phyloP scores from a whole-genome alignment of 805 yeast species.

The Sugiyamaella qingdaonensis region DNA sequence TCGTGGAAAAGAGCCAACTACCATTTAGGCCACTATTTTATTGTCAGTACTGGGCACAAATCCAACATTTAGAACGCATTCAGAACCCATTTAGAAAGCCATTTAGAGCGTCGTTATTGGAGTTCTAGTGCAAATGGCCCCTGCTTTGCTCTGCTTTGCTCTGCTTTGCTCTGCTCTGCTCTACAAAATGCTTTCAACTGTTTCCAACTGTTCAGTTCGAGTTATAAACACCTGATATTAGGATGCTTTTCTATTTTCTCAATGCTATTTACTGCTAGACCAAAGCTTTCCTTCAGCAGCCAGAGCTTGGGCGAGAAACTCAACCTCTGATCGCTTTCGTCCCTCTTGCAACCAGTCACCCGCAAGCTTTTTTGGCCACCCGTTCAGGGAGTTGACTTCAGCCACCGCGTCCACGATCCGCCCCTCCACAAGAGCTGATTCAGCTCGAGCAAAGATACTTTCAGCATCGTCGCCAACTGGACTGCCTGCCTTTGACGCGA shows the following conservation, averaged over 20 bases:
- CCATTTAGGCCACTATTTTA: no score
- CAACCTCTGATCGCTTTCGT: conserved; percentile 83
- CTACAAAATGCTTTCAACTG: no score
- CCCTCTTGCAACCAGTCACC: conserved; percentile 89
- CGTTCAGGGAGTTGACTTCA: conserved; percentile 83
- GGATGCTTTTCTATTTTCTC: neutral
- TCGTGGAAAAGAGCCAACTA: no score
- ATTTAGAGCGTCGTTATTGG: no score
- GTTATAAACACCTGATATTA: no score
- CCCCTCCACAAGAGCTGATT: conserved; percentile 66
- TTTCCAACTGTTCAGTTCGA: no score
- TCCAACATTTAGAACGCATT: no score
- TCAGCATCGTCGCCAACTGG: conserved; percentile 84
- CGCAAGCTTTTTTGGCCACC: conserved; percentile 88
- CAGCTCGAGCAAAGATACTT: conserved; percentile 81
- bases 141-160: no score
- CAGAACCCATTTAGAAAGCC: no score
- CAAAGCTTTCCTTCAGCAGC: conserved; percentile 34
- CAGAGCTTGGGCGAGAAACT: conserved; percentile 59
- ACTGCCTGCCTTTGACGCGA: conserved; percentile 73
- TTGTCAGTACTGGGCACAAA: no score
- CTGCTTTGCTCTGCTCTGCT: no score
- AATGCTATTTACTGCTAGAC: conserved; percentile 1
- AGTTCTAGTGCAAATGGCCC: no score
- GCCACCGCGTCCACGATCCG: conserved; percentile 86